Conservation (phyloP, 2,329 filamentous ascomycete species). For the Colletotrichum incanum region DNA sequence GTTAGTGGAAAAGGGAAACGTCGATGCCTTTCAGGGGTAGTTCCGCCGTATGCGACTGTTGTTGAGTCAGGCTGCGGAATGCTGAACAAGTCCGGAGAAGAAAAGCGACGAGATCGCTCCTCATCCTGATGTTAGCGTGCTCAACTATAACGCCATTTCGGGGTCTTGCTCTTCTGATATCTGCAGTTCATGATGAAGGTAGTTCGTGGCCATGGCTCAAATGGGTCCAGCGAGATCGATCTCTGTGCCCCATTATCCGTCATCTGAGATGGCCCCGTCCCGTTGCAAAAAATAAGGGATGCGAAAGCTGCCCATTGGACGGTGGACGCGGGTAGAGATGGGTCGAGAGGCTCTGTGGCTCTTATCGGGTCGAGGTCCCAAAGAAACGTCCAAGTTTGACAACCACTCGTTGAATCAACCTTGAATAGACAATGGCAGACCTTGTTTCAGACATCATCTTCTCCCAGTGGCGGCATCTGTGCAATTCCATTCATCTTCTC, state of each 20-base stretch:
- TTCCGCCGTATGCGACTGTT: constrained; percentile 27
- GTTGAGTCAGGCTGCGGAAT: constrained; percentile 32
- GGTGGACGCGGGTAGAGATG: constrained; percentile 40
- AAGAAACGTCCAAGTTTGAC: constrained; percentile 31
- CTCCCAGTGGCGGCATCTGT: constrained; percentile 8
- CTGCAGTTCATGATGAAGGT: constrained; percentile 5
- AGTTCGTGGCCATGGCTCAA: constrained; percentile 33
- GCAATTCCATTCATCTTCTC: not conserved
- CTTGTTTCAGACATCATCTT: constrained; percentile 17
- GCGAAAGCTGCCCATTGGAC: constrained; percentile 37
- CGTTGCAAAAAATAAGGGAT: constrained; percentile 22
- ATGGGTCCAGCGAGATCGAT: constrained; percentile 42
- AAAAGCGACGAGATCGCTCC: not conserved
- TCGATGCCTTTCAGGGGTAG: constrained; percentile 21
- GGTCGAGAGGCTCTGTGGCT: constrained; percentile 40
- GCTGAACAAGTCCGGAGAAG: not conserved
- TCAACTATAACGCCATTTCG: too few species aligned
- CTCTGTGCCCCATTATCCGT: constrained; percentile 41
- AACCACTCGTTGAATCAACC: constrained; percentile 10
- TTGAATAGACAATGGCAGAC: constrained; percentile 9
- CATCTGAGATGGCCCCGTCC: constrained; percentile 41
- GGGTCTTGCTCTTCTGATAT: constrained; percentile 8
- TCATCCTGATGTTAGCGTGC: not conserved
- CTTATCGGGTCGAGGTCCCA: constrained; percentile 24
- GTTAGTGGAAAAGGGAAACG: constrained; percentile 13